Evolutionary conservation across 768 basidiomycete species (phyloP).

Genomic region (Pulveroboletus sp.): DNA sequence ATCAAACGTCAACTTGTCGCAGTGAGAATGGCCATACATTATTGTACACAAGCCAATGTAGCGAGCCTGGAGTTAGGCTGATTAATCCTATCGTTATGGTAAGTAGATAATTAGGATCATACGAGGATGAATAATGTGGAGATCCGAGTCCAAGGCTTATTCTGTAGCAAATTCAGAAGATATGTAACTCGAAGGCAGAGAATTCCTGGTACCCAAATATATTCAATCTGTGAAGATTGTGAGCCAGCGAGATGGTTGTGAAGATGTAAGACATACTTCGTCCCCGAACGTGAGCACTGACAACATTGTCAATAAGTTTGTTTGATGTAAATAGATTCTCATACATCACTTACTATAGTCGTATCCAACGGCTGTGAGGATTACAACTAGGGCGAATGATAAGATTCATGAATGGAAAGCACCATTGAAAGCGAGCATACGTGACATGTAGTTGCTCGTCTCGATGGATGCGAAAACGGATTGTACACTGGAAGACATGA

Average conservation of each 20-base stretch:
- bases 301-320: too few relatives aligned
- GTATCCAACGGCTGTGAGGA: background rate
- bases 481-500: too few relatives aligned
- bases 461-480: too few relatives aligned
- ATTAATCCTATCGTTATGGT: too few relatives aligned
- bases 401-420: too few relatives aligned
- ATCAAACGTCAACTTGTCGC: background rate
- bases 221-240: background rate
- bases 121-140: background rate
- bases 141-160: background rate
- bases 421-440: background rate
- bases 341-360: background rate
- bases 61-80: background rate
- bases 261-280: background rate
- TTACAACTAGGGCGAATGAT: background rate
- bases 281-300: background rate
- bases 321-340: background rate
- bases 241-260: too few relatives aligned
- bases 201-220: background rate
- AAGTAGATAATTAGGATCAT: background rate
- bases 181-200: too few relatives aligned
- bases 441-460: background rate
- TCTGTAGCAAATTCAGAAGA: background rate
- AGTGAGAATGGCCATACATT: background rate
- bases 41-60: background rate